phyloP scores from a whole-genome alignment of 73 alveolate species.

The Paramecium primaurelia region DNA sequence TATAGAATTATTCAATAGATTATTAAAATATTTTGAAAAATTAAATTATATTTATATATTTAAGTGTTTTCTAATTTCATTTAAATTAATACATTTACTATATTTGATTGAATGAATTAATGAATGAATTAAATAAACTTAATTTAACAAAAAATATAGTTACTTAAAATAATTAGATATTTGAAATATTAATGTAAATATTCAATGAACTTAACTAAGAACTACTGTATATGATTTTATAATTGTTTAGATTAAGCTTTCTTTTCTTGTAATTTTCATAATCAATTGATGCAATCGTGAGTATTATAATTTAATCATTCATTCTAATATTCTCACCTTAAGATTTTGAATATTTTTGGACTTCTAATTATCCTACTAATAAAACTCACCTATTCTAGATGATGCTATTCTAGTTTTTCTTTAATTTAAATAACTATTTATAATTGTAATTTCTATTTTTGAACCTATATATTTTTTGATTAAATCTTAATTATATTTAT shows the following conservation, averaged over 20 bases:
- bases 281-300: not conserved
- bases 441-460: not conserved
- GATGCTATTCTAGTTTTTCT: slow-evolving; percentile 22
- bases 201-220: not conserved
- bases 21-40: too few species aligned
- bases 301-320: not conserved
- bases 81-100: too few species aligned
- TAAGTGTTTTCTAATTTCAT: not conserved
- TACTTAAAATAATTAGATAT: too few species aligned
- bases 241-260: not conserved
- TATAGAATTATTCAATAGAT: not conserved
- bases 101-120: too few species aligned
- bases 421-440: not conserved
- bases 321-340: not conserved
- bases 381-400: not conserved
- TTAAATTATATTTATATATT: too few species aligned
- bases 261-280: not conserved
- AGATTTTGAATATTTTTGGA: not conserved
- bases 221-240: not conserved
- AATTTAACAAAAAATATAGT: too few species aligned
- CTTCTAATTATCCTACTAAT: not conserved
- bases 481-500: not conserved
- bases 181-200: not conserved
- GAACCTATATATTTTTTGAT: not conserved
- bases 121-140: too few species aligned